Base-by-base conservation (phyloP, 2,329 filamentous ascomycete genomes). In the Apiospora malaysiana region DNA sequence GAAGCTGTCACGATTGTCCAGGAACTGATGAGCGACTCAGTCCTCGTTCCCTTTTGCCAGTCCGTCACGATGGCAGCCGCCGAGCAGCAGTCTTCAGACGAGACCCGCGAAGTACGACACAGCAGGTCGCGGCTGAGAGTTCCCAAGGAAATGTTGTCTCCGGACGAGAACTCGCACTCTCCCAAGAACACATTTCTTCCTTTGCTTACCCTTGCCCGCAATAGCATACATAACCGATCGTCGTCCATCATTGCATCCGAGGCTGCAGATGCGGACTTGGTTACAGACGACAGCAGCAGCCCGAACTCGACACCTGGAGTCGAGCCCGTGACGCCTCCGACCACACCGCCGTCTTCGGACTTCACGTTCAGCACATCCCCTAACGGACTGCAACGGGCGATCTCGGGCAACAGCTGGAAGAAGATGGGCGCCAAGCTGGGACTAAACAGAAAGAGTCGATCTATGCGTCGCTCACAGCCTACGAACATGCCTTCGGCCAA, bases 21-120 rank as follows among this genome's bases (percentile, higher is more conserved):
- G 80, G 96, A 98, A 76, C 85, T 99, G 70, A 98, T 99, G 95
- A 97, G 97, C 77, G 96, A 98, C 80, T 98, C 95, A 4, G 93
- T 98, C 0, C 86, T 98, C 68, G 91, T 97, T 0, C 95, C 95
- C 0, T 99, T 98, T 79, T 87, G 98, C 69, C 95, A 97, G 73
- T 88, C 87, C 0, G 82, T 88, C n/a, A 77, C 83, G 6, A 77
- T 82, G 6, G 78, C 83, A 76, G 69, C 76, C 0, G 72, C 81
- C 1, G 82, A 84, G 16, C 75, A 77, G 21, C 74, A 77, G 12
- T 71, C 75, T 21, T 82, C 85, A 37, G 83, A 83, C 9, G 80
- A 82, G n/a, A 46, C 70, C 14, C 72, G 76, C 21, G 81, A 83
- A 23, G 72, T 71, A 23, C 79, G 83, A 49, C 81, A 83, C 45